phyloP scores from a whole-genome alignment of 2,329 filamentous ascomycete species.

The Penicillium decumbens region DNA sequence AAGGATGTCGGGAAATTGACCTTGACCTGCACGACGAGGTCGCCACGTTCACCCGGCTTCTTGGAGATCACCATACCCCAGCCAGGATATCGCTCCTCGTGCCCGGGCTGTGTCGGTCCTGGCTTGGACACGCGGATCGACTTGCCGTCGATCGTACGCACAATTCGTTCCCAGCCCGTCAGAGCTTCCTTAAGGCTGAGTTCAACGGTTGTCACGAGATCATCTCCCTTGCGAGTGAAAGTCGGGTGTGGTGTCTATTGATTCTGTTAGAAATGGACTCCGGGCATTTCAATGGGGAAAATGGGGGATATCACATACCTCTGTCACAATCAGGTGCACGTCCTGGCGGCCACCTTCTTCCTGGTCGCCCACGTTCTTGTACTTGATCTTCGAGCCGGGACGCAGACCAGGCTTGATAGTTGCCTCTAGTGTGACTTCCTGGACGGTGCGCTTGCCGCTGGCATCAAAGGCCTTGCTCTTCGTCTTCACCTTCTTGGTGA shows the following conservation, averaged over 20 bases:
- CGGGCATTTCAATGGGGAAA: background rate
- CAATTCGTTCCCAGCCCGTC: conserved; percentile 87
- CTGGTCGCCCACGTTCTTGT: conserved; percentile 94
- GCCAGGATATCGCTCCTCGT: conserved; percentile 72
- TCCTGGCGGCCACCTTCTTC: conserved; percentile 95
- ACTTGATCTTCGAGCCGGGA: conserved; percentile 97
- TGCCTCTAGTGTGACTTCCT: conserved; percentile 88
- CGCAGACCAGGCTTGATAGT: conserved; percentile 94
- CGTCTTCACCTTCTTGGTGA: conserved; percentile 96
- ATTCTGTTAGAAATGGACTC: conserved; percentile 40
- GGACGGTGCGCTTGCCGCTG: conserved; percentile 74
- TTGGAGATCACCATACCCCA: conserved; percentile 95
- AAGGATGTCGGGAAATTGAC: conserved; percentile 84
- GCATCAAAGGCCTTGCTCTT: conserved; percentile 92
- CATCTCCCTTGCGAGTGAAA: conserved; percentile 82
- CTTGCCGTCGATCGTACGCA: conserved; percentile 88
- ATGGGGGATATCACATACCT: conserved; percentile 57
- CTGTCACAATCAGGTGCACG: conserved; percentile 87
- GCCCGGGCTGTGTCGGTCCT: conserved; percentile 81
- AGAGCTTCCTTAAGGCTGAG: conserved; percentile 88
- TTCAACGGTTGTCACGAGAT: conserved; percentile 72
- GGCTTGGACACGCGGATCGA: conserved; percentile 72
- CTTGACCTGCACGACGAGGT: conserved; percentile 84
- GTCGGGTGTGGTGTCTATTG: conserved; percentile 76
- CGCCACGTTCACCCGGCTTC: conserved; percentile 76